Evolutionary conservation across 495 filamentous ascomycete species (phyloP).

Genomic region (Talaromyces thailandensis): DNA sequence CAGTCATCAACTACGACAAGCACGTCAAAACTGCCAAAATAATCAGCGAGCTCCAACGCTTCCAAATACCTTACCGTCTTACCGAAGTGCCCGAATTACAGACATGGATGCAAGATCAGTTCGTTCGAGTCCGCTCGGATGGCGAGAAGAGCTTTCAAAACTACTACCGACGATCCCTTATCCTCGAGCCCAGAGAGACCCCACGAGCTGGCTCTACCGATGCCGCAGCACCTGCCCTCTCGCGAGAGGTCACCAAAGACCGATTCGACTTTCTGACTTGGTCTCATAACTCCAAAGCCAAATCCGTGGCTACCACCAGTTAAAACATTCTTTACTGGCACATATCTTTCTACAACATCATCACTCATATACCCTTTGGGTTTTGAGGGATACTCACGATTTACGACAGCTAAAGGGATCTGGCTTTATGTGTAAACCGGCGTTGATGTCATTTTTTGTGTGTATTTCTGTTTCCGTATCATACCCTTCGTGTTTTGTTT

Average conservation of each 20-base stretch:
- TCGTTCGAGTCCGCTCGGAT: conserved; percentile 68
- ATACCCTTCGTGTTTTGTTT: conserved; percentile 3
- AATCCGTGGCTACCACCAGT: conserved; percentile 36
- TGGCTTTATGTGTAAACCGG: background rate
- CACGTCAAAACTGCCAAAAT: conserved; percentile 89
- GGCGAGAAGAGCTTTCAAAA: conserved; percentile 73
- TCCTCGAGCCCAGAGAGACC: conserved; percentile 75
- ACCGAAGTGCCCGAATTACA: conserved; percentile 82
- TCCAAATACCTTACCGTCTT: conserved; percentile 91
- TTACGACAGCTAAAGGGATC: conserved; percentile 1
- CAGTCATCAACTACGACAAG: conserved; percentile 98
- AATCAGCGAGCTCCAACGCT: conserved; percentile 91
- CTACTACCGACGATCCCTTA: conserved; percentile 74
- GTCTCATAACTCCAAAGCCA: conserved; percentile 41
- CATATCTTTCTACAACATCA: background rate
- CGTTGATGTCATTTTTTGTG: conserved; percentile 1
- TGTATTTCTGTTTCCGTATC: background rate
- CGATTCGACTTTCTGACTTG: conserved; percentile 51
- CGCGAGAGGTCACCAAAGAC: conserved; percentile 44
- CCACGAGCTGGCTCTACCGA: conserved; percentile 15
- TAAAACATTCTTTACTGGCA: conserved; percentile 12
- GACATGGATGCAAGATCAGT: conserved; percentile 82
- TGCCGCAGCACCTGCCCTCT: conserved; percentile 36
- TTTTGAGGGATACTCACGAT: background rate
- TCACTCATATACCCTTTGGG: background rate